These are phyloP conservation scores for Vigna radiata DNA, from an alignment of 306 rosid genomes.

Conservation along the genomic window DNA sequence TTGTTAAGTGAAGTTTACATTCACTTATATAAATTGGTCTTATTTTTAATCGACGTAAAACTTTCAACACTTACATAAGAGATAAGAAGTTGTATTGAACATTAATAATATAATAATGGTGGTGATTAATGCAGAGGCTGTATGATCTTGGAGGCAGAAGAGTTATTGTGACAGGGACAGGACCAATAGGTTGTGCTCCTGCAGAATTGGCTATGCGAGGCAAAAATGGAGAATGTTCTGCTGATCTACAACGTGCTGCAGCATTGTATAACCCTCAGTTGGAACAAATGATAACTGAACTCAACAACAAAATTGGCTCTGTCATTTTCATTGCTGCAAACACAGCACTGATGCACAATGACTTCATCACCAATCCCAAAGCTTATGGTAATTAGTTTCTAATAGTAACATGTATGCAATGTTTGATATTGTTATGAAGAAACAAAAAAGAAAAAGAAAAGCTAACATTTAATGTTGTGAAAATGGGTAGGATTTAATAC, in stretches of 20 bases:
- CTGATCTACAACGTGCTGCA: constrained; percentile 63
- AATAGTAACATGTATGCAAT: no score
- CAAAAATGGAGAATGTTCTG: constrained; percentile 64
- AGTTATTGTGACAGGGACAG: constrained; percentile 74
- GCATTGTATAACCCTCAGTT: constrained; percentile 69
- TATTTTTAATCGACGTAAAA: no score
- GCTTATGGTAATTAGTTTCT: constrained; percentile 52
- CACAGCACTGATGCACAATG: constrained; percentile 54
- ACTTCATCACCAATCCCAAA: constrained; percentile 62
- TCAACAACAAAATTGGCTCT: constrained; percentile 54
- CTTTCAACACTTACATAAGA: no score
- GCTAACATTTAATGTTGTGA: not conserved
- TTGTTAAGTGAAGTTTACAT: no score
- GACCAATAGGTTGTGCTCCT: constrained; percentile 76
- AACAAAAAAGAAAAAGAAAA: no score
- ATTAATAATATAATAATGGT: not conserved
- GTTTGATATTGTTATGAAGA: no score
- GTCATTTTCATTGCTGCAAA: constrained; percentile 63
- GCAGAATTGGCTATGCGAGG: constrained; percentile 63
- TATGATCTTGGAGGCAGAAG: constrained; percentile 64
- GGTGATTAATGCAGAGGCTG: constrained; percentile 46
- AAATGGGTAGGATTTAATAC: constrained; percentile 58
- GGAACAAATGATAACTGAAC: constrained; percentile 49
- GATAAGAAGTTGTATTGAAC: no score
- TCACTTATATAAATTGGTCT: no score